Evolutionary conservation across 176 grass and related monocot species (phyloP).

Genomic region (Poa annua): DNA sequence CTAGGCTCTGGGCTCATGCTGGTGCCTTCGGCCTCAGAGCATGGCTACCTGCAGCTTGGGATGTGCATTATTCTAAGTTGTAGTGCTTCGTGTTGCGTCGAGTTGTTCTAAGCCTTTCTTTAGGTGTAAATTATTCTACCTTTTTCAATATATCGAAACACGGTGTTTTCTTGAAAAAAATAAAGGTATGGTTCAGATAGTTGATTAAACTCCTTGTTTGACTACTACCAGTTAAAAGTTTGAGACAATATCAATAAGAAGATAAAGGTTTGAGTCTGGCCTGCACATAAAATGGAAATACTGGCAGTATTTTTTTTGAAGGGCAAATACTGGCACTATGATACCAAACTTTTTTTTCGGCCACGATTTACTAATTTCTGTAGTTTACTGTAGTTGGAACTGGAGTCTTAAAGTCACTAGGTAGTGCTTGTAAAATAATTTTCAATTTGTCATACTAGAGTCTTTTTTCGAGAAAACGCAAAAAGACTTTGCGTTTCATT

Average conservation of each 20-base stretch:
- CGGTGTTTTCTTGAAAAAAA: background rate
- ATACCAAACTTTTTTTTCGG: background rate
- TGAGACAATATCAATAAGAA: background rate
- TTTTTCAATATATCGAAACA: background rate
- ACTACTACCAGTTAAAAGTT: background rate
- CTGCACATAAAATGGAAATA: background rate
- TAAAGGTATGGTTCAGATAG: background rate
- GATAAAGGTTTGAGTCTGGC: background rate
- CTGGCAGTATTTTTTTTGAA: background rate
- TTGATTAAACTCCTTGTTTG: conserved; percentile 19
- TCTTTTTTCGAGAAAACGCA: no score
- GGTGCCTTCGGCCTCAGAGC: background rate
- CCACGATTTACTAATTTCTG: background rate
- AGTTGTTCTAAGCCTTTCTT: background rate
- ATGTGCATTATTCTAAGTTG: background rate
- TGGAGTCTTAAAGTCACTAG: conserved; percentile 10
- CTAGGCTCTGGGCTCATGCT: background rate
- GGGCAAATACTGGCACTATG: background rate
- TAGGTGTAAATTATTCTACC: background rate
- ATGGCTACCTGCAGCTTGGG: background rate
- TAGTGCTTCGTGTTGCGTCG: background rate
- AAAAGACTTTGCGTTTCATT: no score
- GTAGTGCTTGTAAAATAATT: conserved; percentile 16
- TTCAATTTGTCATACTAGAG: background rate
- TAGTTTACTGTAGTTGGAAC: background rate